phyloP scores from a whole-genome alignment of 495 filamentous ascomycete genomes.

The Annulohypoxylon maeteangense region DNA sequence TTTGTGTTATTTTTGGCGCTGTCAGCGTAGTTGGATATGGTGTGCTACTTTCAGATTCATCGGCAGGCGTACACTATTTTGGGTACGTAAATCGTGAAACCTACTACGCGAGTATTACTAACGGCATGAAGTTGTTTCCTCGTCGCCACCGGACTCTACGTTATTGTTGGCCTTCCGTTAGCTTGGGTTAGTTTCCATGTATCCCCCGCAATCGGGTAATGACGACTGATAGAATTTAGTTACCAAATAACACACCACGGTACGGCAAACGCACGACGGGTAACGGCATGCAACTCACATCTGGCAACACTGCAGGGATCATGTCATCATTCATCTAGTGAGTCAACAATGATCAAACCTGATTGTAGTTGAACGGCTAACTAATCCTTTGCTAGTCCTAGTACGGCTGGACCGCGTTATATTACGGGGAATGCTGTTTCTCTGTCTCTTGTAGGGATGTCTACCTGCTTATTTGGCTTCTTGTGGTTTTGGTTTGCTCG shows the following conservation, averaged over 20 bases:
- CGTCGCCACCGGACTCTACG: constrained; percentile 76
- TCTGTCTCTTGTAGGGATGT: constrained; percentile 62
- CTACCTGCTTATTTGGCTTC: constrained; percentile 57
- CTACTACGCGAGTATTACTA: background rate
- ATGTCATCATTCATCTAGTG: constrained; percentile 73
- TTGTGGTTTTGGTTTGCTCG: constrained; percentile 66
- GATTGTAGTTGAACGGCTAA: background rate
- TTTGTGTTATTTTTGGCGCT: constrained; percentile 64
- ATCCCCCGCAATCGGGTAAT: background rate
- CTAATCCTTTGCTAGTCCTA: constrained; percentile 45
- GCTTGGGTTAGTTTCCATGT: constrained; percentile 64
- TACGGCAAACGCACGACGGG: constrained; percentile 79
- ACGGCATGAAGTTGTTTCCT: constrained; percentile 68
- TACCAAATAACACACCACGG: constrained; percentile 65
- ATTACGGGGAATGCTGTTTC: constrained; percentile 66
- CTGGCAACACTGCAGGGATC: constrained; percentile 75
- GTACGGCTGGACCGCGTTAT: constrained; percentile 58
- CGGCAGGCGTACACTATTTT: constrained; percentile 73
- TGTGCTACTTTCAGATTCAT: constrained; percentile 68
- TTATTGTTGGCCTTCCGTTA: constrained; percentile 73
- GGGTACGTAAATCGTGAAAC: constrained; percentile 39
- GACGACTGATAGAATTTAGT: constrained; percentile 33
- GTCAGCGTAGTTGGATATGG: constrained; percentile 76
- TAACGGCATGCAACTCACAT: constrained; percentile 74
- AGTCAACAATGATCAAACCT: constrained; percentile 22